phyloP scores from a whole-genome alignment of 179 eudicot genomes.

The Spinacia oleracea region DNA sequence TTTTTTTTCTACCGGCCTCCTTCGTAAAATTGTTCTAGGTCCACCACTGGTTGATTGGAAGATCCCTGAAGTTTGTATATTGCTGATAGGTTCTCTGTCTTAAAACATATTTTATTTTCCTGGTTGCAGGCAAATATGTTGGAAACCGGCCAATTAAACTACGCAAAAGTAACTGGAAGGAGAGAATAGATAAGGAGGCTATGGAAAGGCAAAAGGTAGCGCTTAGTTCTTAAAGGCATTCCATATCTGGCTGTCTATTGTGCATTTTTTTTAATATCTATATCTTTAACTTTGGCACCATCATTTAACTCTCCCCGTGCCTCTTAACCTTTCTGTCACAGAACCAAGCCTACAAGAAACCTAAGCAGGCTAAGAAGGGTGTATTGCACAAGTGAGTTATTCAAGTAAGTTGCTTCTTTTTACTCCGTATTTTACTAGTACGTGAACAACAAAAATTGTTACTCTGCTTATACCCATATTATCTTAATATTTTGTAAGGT shows the following conservation, averaged over 20 bases:
- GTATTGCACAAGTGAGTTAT: slow-evolving; percentile 67
- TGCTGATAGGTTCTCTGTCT: background rate
- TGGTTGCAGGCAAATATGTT: slow-evolving; percentile 79
- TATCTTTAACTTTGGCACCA: background rate
- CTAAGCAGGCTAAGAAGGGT: slow-evolving; percentile 61
- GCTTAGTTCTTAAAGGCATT: background rate
- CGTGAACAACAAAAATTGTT: background rate
- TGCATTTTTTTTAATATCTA: too few species aligned
- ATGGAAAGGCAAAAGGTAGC: slow-evolving; percentile 74
- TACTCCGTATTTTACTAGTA: background rate
- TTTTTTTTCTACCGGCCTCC: too few species aligned
- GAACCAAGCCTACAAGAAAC: slow-evolving; percentile 64
- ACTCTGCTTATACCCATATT: background rate
- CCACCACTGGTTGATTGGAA: background rate
- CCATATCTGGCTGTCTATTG: background rate
- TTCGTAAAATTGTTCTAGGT: too few species aligned
- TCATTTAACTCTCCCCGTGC: slow-evolving; percentile 6
- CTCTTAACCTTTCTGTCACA: slow-evolving; percentile 29
- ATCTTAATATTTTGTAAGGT: background rate
- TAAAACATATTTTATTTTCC: background rate
- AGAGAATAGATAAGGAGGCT: slow-evolving; percentile 84
- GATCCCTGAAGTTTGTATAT: background rate
- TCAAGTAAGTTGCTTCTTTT: slow-evolving; percentile 4
- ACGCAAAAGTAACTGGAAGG: slow-evolving; percentile 94
- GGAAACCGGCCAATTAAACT: slow-evolving; percentile 95